Conservation (phyloP, 257 asterid species). For the Solanum pinnatisectum region DNA sequence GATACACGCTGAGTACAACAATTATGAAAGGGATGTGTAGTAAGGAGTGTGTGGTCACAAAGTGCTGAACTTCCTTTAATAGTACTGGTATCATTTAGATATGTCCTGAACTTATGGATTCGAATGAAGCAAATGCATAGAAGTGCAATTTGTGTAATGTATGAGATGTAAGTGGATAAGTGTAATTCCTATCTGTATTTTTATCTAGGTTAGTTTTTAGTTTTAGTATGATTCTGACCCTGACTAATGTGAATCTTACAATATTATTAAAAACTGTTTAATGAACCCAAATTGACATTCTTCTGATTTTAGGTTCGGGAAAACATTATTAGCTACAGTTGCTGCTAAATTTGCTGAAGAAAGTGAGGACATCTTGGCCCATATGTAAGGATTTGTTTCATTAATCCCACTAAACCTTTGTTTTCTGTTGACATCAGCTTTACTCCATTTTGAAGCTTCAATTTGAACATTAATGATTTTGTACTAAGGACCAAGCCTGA, state of each 20-base stretch:
- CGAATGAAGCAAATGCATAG: not conserved
- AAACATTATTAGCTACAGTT: conserved; percentile 65
- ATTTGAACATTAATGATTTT: not conserved
- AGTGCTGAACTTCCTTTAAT: not conserved
- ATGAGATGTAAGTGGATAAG: not conserved
- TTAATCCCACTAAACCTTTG: not conserved
- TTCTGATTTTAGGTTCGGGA: conserved; percentile 65
- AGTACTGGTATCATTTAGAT: not conserved
- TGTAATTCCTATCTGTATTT: not conserved
- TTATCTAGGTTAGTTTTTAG: not conserved
- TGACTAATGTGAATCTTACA: not conserved
- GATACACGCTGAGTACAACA: not conserved
- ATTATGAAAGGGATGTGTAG: not conserved
- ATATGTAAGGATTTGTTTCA: conserved; percentile 32
- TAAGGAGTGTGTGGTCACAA: not conserved
- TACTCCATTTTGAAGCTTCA: not conserved
- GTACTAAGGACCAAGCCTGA: not conserved
- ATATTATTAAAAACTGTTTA: not conserved
- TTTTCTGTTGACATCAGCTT: not conserved
- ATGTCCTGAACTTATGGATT: not conserved
- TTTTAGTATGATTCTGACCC: not conserved
- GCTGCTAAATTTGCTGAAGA: conserved; percentile 72
- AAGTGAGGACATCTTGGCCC: conserved; percentile 69
- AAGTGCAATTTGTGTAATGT: not conserved
- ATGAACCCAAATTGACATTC: not conserved